Evolutionary conservation across 768 basidiomycete genomes (phyloP).

Genomic region (Naematelia encephala): DNA sequence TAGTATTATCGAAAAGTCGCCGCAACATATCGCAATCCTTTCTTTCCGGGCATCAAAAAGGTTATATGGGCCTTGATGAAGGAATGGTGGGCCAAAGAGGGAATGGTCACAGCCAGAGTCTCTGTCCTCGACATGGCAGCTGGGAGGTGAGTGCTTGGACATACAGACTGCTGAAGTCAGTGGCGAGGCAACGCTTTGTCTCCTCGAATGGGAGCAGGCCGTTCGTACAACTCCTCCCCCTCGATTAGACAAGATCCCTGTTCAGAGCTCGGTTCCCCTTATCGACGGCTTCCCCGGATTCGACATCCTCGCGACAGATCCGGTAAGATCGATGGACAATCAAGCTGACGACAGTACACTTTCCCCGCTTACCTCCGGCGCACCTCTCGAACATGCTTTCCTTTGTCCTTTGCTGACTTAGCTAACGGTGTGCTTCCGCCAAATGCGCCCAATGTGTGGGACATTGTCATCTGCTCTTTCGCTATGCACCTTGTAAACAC

Average conservation of each 20-base stretch:
- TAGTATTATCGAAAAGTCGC: slow-evolving; percentile 66
- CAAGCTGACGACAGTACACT: slow-evolving; percentile 57
- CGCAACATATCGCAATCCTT: slow-evolving; percentile 69
- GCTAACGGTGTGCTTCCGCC: slow-evolving; percentile 59
- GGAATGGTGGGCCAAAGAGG: slow-evolving; percentile 50
- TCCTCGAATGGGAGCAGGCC: slow-evolving; percentile 62
- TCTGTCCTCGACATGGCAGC: slow-evolving; percentile 63
- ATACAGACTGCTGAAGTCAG: slow-evolving; percentile 49
- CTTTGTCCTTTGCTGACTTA: slow-evolving; percentile 64
- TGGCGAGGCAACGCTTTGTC: slow-evolving; percentile 63
- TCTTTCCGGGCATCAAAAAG: slow-evolving; percentile 63
- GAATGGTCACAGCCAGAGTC: slow-evolving; percentile 40
- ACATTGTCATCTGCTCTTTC: slow-evolving; percentile 71
- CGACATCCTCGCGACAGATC: slow-evolving; percentile 54
- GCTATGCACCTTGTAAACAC: slow-evolving; percentile 67
- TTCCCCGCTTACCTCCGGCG: slow-evolving; percentile 60
- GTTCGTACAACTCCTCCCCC: slow-evolving; percentile 24
- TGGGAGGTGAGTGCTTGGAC: slow-evolving; percentile 41
- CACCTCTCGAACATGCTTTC: slow-evolving; percentile 58
- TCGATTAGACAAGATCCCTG: no score
- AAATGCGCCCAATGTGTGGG: slow-evolving; percentile 48
- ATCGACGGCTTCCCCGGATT: slow-evolving; percentile 8
- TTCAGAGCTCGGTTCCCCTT: slow-evolving; percentile 15
- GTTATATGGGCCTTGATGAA: slow-evolving; percentile 47
- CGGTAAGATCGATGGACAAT: slow-evolving; percentile 51